Evolutionary conservation across 2,329 filamentous ascomycete species (phyloP).

Genomic region (Fusarium concolor): DNA sequence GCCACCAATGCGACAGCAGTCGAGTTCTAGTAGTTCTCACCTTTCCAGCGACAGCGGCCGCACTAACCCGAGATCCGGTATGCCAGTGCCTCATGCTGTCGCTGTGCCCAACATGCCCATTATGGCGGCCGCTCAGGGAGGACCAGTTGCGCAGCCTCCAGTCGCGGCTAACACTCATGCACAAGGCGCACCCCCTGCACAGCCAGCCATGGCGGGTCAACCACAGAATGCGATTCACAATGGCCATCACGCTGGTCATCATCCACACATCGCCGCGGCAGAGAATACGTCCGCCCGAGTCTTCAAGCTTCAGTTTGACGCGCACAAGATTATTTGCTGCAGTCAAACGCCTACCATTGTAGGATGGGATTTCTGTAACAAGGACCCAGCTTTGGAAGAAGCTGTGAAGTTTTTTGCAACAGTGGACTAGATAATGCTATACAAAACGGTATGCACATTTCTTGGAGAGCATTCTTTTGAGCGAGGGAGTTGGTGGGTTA

Average conservation of each 20-base stretch:
- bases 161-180: conserved; percentile 26
- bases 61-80: conserved; percentile 12
- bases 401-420: conserved; percentile 81
- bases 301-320: conserved; percentile 98
- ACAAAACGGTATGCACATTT: background rate
- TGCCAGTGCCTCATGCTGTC: conserved; percentile 3
- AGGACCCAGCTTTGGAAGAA: conserved; percentile 81
- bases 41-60: conserved; percentile 12
- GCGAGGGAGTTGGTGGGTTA: conserved; percentile 37
- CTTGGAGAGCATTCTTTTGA: conserved; percentile 32
- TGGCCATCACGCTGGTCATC: conserved; percentile 37
- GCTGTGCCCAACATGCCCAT: conserved; percentile 14
- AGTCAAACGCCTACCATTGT: conserved; percentile 92
- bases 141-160: conserved; percentile 21
- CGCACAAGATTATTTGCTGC: conserved; percentile 91
- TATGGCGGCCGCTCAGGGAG: conserved; percentile 2
- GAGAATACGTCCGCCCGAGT: conserved; percentile 71
- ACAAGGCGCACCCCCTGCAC: conserved; percentile 40
- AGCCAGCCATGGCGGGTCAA: conserved; percentile 20
- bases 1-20: conserved; percentile 42
- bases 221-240: conserved; percentile 17
- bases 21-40: conserved; percentile 13
- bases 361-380: conserved; percentile 97
- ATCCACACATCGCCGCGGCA: conserved; percentile 59
- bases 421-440: conserved; percentile 54